Conservation (phyloP, 352 stramenopile species). For the Phytophthora pinifolia region DNA sequence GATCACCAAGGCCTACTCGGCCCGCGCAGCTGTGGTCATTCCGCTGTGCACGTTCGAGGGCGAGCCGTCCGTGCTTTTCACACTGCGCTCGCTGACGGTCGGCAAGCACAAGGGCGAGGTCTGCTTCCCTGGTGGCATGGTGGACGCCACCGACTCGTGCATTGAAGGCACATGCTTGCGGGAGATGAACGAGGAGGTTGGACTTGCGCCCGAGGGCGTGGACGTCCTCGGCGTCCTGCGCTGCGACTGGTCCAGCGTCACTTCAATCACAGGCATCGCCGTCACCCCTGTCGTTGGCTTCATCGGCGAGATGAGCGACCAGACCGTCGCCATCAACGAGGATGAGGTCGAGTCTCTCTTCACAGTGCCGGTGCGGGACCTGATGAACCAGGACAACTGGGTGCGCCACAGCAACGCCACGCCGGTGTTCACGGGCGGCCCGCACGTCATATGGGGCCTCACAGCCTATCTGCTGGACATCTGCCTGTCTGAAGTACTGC, state of each 20-base stretch:
- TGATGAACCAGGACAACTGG: conserved; percentile 89
- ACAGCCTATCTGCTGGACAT: conserved; percentile 96
- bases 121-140: conserved; percentile 96
- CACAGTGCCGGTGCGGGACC: conserved; percentile 89
- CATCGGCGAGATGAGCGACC: conserved; percentile 92
- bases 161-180: conserved; percentile 96
- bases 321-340: conserved; percentile 92
- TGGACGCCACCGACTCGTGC: conserved; percentile 90
- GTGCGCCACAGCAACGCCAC: conserved; percentile 78
- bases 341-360: conserved; percentile 96
- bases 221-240: conserved; percentile 93
- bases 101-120: conserved; percentile 95
- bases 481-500: conserved; percentile 70
- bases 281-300: conserved; percentile 98
- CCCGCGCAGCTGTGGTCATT: conserved; percentile 94
- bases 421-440: conserved; percentile 93
- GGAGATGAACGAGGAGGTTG: conserved; percentile 98
- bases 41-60: conserved; percentile 96
- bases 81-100: conserved; percentile 90
- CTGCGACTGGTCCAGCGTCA: conserved; percentile 96
- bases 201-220: conserved; percentile 73
- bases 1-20: conserved; percentile 92
- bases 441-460: conserved; percentile 96
- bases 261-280: conserved; percentile 95
- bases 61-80: conserved; percentile 95